phyloP scores from a whole-genome alignment of 2,329 filamentous ascomycete species.

The Hypoxylon sp. region DNA sequence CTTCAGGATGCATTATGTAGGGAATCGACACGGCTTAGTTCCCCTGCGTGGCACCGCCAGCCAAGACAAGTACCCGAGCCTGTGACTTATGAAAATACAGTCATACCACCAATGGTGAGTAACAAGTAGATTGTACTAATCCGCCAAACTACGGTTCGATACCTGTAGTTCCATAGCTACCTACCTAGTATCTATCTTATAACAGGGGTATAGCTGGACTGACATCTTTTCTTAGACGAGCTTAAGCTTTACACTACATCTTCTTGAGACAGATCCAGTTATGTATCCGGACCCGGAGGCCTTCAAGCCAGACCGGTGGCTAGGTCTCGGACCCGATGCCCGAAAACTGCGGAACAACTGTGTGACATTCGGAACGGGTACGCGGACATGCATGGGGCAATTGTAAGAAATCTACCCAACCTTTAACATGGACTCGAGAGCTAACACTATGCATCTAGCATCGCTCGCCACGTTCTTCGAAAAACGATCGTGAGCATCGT shows the following conservation, averaged over 20 bases:
- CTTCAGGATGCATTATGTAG: slow-evolving; percentile 14
- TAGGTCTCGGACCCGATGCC: slow-evolving; percentile 4
- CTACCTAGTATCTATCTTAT: neutral
- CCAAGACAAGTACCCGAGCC: slow-evolving; percentile 14
- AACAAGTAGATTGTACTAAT: neutral
- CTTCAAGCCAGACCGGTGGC: slow-evolving; percentile 13
- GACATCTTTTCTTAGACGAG: slow-evolving; percentile 4
- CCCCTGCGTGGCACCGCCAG: slow-evolving; percentile 15
- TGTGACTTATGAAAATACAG: slow-evolving; percentile 1
- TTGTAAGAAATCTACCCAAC: slow-evolving; percentile 1
- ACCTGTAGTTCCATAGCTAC: neutral
- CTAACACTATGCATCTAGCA: slow-evolving; percentile 9
- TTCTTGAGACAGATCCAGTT: slow-evolving; percentile 7
- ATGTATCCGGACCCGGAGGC: slow-evolving; percentile 9
- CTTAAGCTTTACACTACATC: slow-evolving; percentile 14
- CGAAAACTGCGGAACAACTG: slow-evolving; percentile 18
- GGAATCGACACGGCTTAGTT: slow-evolving; percentile 14
- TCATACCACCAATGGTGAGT: slow-evolving; percentile 21
- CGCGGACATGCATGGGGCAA: slow-evolving; percentile 11
- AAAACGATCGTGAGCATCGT: slow-evolving; percentile 16
- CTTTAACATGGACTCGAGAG: neutral
- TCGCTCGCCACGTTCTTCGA: slow-evolving; percentile 18
- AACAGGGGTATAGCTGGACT: neutral
- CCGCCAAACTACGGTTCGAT: neutral
- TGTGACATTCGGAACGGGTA: slow-evolving; percentile 15